Base-by-base conservation (phyloP, 73 alveolate species). In the Blepharisma stoltei region DNA sequence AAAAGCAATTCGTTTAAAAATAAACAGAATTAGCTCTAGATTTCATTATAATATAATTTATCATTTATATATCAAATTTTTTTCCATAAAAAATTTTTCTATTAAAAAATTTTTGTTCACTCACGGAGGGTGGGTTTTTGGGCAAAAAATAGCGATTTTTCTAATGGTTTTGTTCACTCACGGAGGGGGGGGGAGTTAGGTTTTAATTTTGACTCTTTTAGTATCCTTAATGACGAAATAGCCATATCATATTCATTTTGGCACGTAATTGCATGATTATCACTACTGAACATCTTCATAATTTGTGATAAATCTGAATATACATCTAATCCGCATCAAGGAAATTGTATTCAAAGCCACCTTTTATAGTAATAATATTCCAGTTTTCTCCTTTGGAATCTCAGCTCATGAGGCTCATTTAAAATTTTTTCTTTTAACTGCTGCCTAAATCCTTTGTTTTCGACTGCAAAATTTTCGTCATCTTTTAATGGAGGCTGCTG, bases 331-430 rank as follows among this genome's bases (percentile, higher is more conserved):
- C 84, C 46, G 73, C 88, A 81, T 84, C 92, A 84, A 23, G 92
- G 92, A 66, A 81, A 84, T 60, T 84, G 70, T 8, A 84, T 81
- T 84, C 92, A 84, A 6, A 84, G 80, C 92, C 92, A 84, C 80
- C 92, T 84, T 69, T 81, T 80, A 41, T 84, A 84, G 81, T 78
- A 83, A 66, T 78, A 83, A 67, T 48, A 69, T 14, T 67, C 81
- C 54, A 53, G 32, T 71, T 80, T 55, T 25, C 21, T 76, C 79
- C 25, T 82, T 66, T 9, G 44, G 32, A 55, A 32, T 41, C 69
- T 46, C 65, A 14, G 37, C 37, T 69, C 60, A 14, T 69, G 75
- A 71, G 7, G 54, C 1, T 83, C 83, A 8, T 66, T 75, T 32
- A 55, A 6, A 45, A 67, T 78, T 21, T 77, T 48, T 7, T 48